phyloP scores from a whole-genome alignment of 805 yeast genomes.

The Debaryomyces castellii region DNA sequence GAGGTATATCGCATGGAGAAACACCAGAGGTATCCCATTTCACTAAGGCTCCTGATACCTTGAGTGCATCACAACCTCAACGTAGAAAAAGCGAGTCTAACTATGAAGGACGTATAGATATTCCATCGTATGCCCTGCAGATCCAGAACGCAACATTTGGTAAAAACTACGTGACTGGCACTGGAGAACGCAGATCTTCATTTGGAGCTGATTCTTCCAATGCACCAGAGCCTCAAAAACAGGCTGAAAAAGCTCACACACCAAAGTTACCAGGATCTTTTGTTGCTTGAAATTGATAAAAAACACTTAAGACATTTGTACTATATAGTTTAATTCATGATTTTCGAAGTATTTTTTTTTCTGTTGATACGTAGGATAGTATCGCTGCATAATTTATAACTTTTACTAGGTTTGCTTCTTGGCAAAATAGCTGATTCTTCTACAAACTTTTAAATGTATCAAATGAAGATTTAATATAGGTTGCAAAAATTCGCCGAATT shows the following conservation, averaged over 20 bases:
- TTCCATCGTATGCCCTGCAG: background rate
- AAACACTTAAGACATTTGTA: background rate
- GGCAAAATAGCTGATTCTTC: too few relatives aligned
- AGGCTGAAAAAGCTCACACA: background rate
- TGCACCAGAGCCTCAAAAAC: background rate
- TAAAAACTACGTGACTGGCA: background rate
- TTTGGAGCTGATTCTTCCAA: background rate
- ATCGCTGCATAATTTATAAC: too few relatives aligned
- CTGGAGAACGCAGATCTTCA: background rate
- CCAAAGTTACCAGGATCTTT: background rate
- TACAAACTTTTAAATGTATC: too few relatives aligned
- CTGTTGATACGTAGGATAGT: too few relatives aligned
- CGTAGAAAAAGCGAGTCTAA: background rate
- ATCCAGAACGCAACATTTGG: background rate
- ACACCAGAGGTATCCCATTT: background rate
- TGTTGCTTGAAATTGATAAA: background rate
- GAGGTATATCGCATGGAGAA: background rate
- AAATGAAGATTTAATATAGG: too few relatives aligned
- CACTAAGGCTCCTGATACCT: background rate
- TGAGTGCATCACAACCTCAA: background rate
- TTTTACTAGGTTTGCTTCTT: too few relatives aligned
- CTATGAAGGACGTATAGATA: background rate
- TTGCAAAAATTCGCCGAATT: too few relatives aligned
- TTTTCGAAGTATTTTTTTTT: background rate
- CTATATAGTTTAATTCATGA: background rate